Conservation (phyloP, 805 yeast genomes). For the Yamadazyma tumulicola region DNA sequence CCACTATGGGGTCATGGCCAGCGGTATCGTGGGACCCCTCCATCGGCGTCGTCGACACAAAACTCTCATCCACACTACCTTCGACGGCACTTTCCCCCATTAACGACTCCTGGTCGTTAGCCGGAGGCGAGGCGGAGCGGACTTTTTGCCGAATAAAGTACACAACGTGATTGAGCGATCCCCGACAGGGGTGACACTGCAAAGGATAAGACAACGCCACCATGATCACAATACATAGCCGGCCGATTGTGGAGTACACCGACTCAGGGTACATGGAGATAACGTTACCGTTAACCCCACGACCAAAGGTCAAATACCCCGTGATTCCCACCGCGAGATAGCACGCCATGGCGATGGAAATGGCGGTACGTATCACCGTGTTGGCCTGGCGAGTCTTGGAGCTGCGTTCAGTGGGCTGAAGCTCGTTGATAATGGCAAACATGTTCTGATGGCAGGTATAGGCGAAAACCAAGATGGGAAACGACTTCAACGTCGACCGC, state of each 20-base stretch:
- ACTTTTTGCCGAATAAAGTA: conserved; percentile 10
- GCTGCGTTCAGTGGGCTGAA: conserved; percentile 42
- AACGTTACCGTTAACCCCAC: conserved; percentile 60
- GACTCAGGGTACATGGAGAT: conserved; percentile 63
- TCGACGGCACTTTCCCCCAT: conserved; percentile 19
- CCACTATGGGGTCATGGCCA: conserved; percentile 46
- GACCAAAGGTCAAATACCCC: conserved; percentile 77
- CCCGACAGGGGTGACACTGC: conserved; percentile 78
- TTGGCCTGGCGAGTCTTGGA: conserved; percentile 45
- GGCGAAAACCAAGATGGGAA: conserved; percentile 75
- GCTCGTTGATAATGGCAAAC: conserved; percentile 72
- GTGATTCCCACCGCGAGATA: conserved; percentile 61
- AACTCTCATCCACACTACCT: conserved; percentile 36
- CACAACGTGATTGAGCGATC: conserved; percentile 62
- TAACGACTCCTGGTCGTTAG: conserved; percentile 12
- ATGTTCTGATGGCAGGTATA: conserved; percentile 81
- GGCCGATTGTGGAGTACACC: conserved; percentile 48
- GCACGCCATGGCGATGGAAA: conserved; percentile 51
- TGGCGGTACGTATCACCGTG: conserved; percentile 51
- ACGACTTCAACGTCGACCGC: conserved; percentile 49
- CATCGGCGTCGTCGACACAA: conserved; percentile 42
- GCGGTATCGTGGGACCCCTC: conserved; percentile 46
- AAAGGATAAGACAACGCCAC: conserved; percentile 74
- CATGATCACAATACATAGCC: conserved; percentile 65
- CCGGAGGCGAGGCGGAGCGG: not conserved